A percentile compares a stretch with the other conserved stretches of the same genome.
Evolutionary conservation across 2,329 filamentous ascomycete species (phyloP).

Genomic region (Zelopaecilomyces penicillatus): DNA sequence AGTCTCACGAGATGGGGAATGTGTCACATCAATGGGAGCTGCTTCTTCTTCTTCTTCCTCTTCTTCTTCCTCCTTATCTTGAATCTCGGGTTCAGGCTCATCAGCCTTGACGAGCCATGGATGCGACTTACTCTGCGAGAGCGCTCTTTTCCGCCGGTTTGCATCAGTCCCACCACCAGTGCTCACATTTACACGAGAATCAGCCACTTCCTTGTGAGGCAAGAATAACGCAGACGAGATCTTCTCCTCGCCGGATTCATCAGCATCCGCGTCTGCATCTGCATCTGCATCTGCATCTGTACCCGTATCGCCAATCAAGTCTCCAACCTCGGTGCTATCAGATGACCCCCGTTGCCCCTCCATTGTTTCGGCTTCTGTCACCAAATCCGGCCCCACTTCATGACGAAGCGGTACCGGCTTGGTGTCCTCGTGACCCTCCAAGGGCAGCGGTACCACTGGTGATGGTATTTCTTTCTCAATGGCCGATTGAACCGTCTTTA

Average conservation of each 20-base stretch:
- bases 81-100: constrained; percentile 31
- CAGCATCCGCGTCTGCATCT: constrained; percentile 32
- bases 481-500: constrained; percentile 1
- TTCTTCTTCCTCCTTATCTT: constrained; percentile 16
- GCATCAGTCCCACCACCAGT: constrained; percentile 32
- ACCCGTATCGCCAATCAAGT: background rate
- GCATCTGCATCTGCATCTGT: constrained; percentile 8
- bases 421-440: constrained; percentile 14
- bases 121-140: constrained; percentile 30
- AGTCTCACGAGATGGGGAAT: constrained; percentile 21
- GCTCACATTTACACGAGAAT: constrained; percentile 20
- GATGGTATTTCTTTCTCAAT: too few relatives aligned
- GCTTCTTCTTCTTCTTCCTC: constrained; percentile 11
- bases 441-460: background rate
- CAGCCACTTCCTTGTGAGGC: constrained; percentile 56
- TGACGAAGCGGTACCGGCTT: constrained; percentile 9
- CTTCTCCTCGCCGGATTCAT: constrained; percentile 69
- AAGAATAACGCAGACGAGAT: constrained; percentile 81
- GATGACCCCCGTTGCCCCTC: constrained; percentile 28
- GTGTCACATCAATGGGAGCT: constrained; percentile 16
- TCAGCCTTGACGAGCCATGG: constrained; percentile 53
- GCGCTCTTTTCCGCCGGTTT: constrained; percentile 38
- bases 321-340: constrained; percentile 29
- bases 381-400: constrained; percentile 18
- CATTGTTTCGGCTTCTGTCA: constrained; percentile 18